Percentiles rank a stretch among this genome's conserved stretches.
Conservation (phyloP, 352 stramenopile species). For the Globisporangium spiculum region DNA sequence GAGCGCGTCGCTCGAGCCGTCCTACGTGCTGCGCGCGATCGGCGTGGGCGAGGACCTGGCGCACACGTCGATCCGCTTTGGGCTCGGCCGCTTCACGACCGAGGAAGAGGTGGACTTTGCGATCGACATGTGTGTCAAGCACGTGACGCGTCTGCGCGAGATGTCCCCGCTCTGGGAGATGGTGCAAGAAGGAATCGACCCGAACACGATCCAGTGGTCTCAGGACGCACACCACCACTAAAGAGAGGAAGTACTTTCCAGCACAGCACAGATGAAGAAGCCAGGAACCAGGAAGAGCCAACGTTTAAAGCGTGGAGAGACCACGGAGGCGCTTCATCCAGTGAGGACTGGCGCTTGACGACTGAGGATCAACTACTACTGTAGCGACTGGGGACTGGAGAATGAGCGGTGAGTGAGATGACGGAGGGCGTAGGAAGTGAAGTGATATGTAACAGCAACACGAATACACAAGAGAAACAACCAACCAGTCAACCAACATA, state of each 20-base stretch:
- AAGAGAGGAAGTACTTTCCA: too few species aligned
- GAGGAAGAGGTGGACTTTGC: constrained; percentile 98
- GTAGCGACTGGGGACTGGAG: background rate
- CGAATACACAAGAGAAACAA: background rate
- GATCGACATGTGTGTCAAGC: constrained; percentile 91
- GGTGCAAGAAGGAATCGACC: constrained; percentile 99
- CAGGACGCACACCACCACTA: constrained; percentile 88
- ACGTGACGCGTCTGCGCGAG: constrained; percentile 96
- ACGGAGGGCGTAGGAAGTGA: background rate
- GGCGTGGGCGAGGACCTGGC: constrained; percentile 98
- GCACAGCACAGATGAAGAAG: too few species aligned
- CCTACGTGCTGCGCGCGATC: constrained; percentile 98
- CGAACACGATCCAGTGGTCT: constrained; percentile 99
- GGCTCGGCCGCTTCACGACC: constrained; percentile 98
- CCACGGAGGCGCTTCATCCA: background rate
- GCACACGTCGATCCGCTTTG: constrained; percentile 97
- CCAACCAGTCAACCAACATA: too few species aligned
- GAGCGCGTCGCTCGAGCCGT: constrained; percentile 91
- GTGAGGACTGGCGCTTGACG: background rate
- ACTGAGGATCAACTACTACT: background rate
- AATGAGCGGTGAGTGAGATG: background rate
- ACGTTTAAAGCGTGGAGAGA: background rate
- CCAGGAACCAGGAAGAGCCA: background rate
- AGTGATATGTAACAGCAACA: background rate
- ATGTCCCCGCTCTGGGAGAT: constrained; percentile 99